Percentiles rank a stretch among this genome's conserved stretches.
Conservation (phyloP, 2,329 filamentous ascomycete genomes). For the Colletotrichum aenigma region DNA sequence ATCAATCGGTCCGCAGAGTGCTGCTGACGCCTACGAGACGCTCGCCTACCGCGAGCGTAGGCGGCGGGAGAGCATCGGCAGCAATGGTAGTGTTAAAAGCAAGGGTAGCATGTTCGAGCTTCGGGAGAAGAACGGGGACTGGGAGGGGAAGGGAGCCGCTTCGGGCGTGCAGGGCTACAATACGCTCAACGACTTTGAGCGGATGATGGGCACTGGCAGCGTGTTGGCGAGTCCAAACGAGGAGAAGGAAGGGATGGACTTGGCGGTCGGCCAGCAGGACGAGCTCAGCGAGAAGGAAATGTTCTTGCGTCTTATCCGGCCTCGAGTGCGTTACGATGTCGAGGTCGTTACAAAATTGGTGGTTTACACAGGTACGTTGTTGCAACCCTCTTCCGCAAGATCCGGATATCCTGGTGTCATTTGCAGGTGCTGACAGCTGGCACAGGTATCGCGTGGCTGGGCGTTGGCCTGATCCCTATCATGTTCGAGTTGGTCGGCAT, state of each 20-base stretch:
- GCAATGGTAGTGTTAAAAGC: slow-evolving; percentile 52
- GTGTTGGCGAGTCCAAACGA: slow-evolving; percentile 39
- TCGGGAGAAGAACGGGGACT: slow-evolving; percentile 39
- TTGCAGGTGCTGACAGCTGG: slow-evolving; percentile 12
- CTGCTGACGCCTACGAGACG: slow-evolving; percentile 94
- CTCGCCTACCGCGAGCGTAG: slow-evolving; percentile 82
- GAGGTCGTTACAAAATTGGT: slow-evolving; percentile 97
- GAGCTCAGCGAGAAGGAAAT: slow-evolving; percentile 75
- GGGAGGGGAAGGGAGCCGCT: slow-evolving; percentile 41
- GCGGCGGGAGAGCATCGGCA: slow-evolving; percentile 58
- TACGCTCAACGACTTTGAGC: slow-evolving; percentile 68
- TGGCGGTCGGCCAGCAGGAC: slow-evolving; percentile 46
- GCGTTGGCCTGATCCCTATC: slow-evolving; percentile 75
- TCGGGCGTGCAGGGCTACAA: slow-evolving; percentile 48
- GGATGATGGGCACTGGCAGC: slow-evolving; percentile 74
- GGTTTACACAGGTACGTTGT: slow-evolving; percentile 80
- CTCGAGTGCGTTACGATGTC: slow-evolving; percentile 94
- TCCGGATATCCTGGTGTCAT: background rate
- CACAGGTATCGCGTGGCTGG: slow-evolving; percentile 81
- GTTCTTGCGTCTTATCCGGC: slow-evolving; percentile 82
- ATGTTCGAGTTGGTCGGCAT: slow-evolving; percentile 68
- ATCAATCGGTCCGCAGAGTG: slow-evolving; percentile 92
- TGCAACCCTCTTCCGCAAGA: slow-evolving; percentile 7
- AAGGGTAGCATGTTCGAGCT: slow-evolving; percentile 49
- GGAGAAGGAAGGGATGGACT: slow-evolving; percentile 37